phyloP scores from a whole-genome alignment of 768 basidiomycete genomes.

The Mycena capillaripes region DNA sequence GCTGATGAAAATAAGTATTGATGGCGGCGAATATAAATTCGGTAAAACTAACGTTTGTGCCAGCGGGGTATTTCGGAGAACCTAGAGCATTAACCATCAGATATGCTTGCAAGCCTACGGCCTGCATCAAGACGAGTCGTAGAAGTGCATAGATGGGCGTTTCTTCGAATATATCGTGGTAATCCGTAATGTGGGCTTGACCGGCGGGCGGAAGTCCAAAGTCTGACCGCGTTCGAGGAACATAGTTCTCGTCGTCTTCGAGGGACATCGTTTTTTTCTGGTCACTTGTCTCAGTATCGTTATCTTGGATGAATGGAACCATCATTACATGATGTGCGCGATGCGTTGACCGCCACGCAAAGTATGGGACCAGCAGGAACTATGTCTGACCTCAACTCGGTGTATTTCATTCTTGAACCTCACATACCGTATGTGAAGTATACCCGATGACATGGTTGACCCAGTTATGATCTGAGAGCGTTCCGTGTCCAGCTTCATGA shows the following conservation, averaged over 20 bases:
- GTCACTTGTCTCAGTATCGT: not conserved
- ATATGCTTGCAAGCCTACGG: not conserved
- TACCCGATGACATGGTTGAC: constrained; percentile 68
- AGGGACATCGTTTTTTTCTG: constrained; percentile 74
- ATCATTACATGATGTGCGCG: constrained; percentile 79
- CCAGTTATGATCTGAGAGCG: constrained; percentile 59
- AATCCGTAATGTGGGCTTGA: constrained; percentile 56
- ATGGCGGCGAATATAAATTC: not conserved
- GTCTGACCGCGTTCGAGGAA: constrained; percentile 58
- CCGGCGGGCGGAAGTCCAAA: not conserved
- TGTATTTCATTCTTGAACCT: not conserved
- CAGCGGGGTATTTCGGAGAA: constrained; percentile 5
- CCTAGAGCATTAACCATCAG: constrained; percentile 40
- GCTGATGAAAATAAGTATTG: not conserved
- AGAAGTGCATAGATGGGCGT: constrained; percentile 60
- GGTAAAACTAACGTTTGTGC: not conserved
- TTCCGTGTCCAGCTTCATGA: constrained; percentile 76
- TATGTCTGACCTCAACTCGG: not conserved
- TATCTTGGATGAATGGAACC: not conserved
- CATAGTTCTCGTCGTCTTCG: constrained; percentile 83
- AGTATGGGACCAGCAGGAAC: constrained; percentile 71
- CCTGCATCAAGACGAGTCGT: constrained; percentile 64
- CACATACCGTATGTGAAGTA: constrained; percentile 59
- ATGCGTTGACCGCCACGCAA: constrained; percentile 80
- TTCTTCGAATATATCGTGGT: constrained; percentile 62